These are phyloP conservation scores for Puya raimondii DNA, from an alignment of 176 grass and related monocot species.

Conservation along the genomic window DNA sequence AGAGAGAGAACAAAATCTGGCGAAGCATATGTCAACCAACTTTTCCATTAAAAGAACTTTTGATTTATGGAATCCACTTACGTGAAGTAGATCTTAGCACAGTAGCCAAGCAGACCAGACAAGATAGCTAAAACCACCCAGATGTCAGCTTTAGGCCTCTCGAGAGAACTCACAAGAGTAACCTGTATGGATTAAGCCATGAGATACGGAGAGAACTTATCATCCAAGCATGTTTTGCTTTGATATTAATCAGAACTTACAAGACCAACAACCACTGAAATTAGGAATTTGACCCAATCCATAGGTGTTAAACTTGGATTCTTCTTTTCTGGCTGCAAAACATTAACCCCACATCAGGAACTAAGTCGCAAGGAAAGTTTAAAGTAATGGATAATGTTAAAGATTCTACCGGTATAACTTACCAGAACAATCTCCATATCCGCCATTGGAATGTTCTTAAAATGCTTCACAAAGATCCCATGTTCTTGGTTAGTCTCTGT, in stretches of 20 bases:
- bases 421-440: conserved; percentile 98
- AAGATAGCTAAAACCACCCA: conserved; percentile 73
- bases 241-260: conserved; percentile 35
- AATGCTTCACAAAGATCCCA: conserved; percentile 91
- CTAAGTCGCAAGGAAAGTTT: neutral
- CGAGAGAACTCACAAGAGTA: conserved; percentile 72
- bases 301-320: conserved; percentile 96
- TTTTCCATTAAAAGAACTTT: neutral
- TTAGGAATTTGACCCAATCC: conserved; percentile 93
- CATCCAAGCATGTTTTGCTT: conserved; percentile 1
- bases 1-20: neutral
- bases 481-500: conserved; percentile 42
- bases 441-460: conserved; percentile 90
- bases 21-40: neutral
- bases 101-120: conserved; percentile 82
- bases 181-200: conserved; percentile 42
- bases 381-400: neutral
- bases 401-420: conserved; percentile 13
- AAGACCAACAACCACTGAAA: conserved; percentile 83
- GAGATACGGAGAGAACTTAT: conserved; percentile 22
- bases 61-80: conserved; percentile 25
- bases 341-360: conserved; percentile 13
- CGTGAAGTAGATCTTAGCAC: conserved; percentile 90
- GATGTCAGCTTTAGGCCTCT: conserved; percentile 94
- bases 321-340: conserved; percentile 94